Percentiles rank a stretch among this genome's conserved stretches.
Conservation (phyloP, 2,329 filamentous ascomycete genomes). For the Shiraia sp. region DNA sequence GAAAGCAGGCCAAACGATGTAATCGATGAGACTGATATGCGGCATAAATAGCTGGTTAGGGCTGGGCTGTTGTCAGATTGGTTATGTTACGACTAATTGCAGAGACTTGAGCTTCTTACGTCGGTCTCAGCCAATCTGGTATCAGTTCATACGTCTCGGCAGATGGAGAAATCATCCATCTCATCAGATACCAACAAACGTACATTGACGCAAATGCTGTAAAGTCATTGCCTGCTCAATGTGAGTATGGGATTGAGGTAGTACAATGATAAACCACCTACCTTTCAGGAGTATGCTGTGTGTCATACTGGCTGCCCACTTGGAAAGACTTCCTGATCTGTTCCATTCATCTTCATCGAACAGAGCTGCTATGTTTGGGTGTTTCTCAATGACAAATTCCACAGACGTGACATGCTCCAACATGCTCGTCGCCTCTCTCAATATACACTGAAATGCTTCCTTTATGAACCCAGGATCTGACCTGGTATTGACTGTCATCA, state of each 20-base stretch:
- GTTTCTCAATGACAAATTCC: slow-evolving; percentile 18
- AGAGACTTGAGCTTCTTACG: slow-evolving; percentile 8
- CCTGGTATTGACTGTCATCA: slow-evolving; percentile 25
- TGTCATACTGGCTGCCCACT: slow-evolving; percentile 27
- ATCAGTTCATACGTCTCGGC: slow-evolving; percentile 26
- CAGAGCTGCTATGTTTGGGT: slow-evolving; percentile 27
- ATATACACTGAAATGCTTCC: slow-evolving; percentile 11
- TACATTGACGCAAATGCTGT: slow-evolving; percentile 31
- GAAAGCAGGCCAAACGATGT: slow-evolving; percentile 28
- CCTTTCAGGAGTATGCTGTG: slow-evolving; percentile 24
- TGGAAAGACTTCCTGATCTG: slow-evolving; percentile 20
- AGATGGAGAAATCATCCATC: slow-evolving; percentile 31
- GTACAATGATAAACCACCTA: slow-evolving; percentile 1
- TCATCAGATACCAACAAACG: slow-evolving; percentile 25
- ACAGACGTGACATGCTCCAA: slow-evolving; percentile 11
- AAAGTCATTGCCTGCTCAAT: slow-evolving; percentile 20
- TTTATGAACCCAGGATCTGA: slow-evolving; percentile 23
- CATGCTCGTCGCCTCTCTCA: slow-evolving; percentile 17
- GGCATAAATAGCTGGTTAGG: slow-evolving; percentile 33
- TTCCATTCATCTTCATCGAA: slow-evolving; percentile 22
- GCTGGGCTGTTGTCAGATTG: slow-evolving; percentile 6
- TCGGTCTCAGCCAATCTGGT: slow-evolving; percentile 29
- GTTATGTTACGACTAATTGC: neutral
- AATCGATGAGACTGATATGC: slow-evolving; percentile 27
- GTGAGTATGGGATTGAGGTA: neutral